Evolutionary conservation across 2,329 filamentous ascomycete genomes (phyloP).

Genomic region (Mycosphaerella sp.): DNA sequence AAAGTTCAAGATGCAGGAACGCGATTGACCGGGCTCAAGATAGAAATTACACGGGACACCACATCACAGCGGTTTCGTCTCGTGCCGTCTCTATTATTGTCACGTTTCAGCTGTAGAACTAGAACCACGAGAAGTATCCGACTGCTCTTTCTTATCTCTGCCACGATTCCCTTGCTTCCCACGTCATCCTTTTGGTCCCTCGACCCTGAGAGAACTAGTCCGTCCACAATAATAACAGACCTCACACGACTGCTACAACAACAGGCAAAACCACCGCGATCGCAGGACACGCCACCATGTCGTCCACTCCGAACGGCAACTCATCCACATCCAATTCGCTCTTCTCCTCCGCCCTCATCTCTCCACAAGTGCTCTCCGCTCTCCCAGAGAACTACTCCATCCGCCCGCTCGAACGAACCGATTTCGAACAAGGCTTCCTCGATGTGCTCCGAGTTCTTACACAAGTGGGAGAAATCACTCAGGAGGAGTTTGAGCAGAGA

Average conservation of each 20-base stretch:
- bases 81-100: no score
- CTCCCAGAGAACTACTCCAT: slow-evolving; percentile 78
- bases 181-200: no score
- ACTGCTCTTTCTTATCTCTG: no score
- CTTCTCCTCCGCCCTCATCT: slow-evolving; percentile 72
- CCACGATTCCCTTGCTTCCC: no score
- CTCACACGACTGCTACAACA: not conserved
- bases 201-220: no score
- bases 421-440: slow-evolving; percentile 78
- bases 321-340: slow-evolving; percentile 44
- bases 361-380: slow-evolving; percentile 61
- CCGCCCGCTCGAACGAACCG: slow-evolving; percentile 69
- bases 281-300: slow-evolving; percentile 2
- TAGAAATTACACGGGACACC: no score
- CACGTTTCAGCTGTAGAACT: no score
- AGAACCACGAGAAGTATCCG: no score
- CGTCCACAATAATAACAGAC: not conserved
- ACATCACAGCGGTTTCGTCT: no score
- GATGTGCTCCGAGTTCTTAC: slow-evolving; percentile 88
- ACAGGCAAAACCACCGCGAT: no score
- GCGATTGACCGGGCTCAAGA: no score
- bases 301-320: slow-evolving; percentile 4
- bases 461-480: slow-evolving; percentile 78
- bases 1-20: no score
- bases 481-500: slow-evolving; percentile 67